Base-by-base conservation (phyloP, 2,329 filamentous ascomycete genomes). In the Lasiodiplodia citricola region DNA sequence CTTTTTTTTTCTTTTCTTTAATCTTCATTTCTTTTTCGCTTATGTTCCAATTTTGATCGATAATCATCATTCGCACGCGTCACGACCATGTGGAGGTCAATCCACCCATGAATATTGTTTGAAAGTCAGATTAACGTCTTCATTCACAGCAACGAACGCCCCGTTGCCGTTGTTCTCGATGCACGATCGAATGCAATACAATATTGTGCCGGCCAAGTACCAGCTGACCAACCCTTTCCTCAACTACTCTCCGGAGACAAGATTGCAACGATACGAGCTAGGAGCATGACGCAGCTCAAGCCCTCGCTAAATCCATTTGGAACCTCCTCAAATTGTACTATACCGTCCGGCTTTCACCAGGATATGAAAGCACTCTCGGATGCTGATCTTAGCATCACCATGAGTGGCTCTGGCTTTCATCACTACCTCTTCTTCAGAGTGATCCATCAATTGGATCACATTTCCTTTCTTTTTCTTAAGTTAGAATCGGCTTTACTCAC, bases 391-490 rank as follows among this genome's bases (percentile, higher is more conserved):
- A 21, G 55, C 31, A 38, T 38, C 55, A 37, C 3, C 18, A n/a
- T 18, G 5, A 25, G 7, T n/a, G 38, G 38, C 5, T 14, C 16
- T 47, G 38, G 16, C 21, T 44, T 16, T 60, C 21, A 47, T 25
- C 21, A n/a, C 38, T 38, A 11, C 18, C 7, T 14, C 23, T 50
- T 28, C 18, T 14, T 18, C 4, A 18, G 3, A 1, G 14, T 64
- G 60, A 21, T 52, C 51, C 60, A 23, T 52, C 47, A 64, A 64
- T 44, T 47, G 60, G 21, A 41, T 38, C 60, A 41, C 28, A 11
- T 25, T 52, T 52, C 16, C 16, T 18, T 44, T 58, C 23, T 23
- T 18, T 18, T 44, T 28, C 23, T 28, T 18, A 8, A 10, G 3
- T 28, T 6, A n/a, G 16, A 13, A 11, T 50, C 50, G 25, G 10